Evolutionary conservation across 306 rosid genomes (phyloP).

Genomic region (Prunus fruticosa): DNA sequence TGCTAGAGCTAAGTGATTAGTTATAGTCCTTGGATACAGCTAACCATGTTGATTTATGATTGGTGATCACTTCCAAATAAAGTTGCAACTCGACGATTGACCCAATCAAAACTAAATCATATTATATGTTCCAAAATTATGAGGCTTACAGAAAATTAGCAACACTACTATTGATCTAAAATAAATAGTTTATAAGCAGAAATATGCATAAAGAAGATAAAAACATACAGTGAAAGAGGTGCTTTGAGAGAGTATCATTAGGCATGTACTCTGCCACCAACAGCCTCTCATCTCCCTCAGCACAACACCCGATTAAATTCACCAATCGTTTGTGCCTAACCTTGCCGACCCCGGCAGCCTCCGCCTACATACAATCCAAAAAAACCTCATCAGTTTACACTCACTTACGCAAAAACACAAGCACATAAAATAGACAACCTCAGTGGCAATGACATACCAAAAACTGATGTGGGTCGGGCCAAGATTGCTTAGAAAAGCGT

Average conservation of each 20-base stretch:
- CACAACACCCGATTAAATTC: slow-evolving; percentile 36
- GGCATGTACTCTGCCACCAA: slow-evolving; percentile 41
- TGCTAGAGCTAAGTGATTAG: background rate
- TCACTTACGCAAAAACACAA: background rate
- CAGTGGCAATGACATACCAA: slow-evolving; percentile 21
- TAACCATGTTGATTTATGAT: background rate
- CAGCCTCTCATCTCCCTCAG: slow-evolving; percentile 39
- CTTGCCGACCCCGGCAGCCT: slow-evolving; percentile 35
- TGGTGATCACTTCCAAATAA: background rate
- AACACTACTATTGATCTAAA: background rate
- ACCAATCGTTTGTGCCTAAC: slow-evolving; percentile 30
- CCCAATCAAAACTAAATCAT: background rate
- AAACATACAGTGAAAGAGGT: slow-evolving; percentile 34
- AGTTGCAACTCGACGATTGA: background rate
- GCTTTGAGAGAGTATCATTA: slow-evolving; percentile 37
- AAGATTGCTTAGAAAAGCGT: slow-evolving; percentile 39
- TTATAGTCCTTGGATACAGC: background rate
- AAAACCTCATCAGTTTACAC: background rate
- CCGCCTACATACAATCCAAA: slow-evolving; percentile 15
- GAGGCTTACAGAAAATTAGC: background rate
- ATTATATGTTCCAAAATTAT: background rate
- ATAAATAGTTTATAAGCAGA: background rate
- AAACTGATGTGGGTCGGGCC: slow-evolving; percentile 46
- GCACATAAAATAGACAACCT: background rate
- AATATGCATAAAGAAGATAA: background rate